A percentile compares a stretch with the other conserved stretches of the same genome.
Evolutionary conservation across 768 basidiomycete genomes (phyloP).

Genomic region (Porphyrellus cyaneotinctus): DNA sequence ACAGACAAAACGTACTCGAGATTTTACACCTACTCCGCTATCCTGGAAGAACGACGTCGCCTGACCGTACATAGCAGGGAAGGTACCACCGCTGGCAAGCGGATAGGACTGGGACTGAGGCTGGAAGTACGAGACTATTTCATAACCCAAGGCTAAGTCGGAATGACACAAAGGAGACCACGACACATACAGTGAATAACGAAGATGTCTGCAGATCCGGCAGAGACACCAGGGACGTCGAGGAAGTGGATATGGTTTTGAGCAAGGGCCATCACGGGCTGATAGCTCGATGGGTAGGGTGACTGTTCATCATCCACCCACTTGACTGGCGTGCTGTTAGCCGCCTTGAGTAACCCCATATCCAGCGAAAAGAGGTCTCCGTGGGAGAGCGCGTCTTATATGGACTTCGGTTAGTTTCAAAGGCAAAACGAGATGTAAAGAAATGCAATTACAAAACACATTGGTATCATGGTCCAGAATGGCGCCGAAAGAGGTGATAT

Average conservation of each 20-base stretch:
- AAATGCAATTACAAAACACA: constrained; percentile 57
- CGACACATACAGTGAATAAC: constrained; percentile 79
- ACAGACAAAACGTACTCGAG: neutral
- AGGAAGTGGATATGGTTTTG: constrained; percentile 88
- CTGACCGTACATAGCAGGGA: constrained; percentile 68
- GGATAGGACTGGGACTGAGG: constrained; percentile 60
- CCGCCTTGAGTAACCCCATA: constrained; percentile 59
- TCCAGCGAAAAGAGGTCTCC: constrained; percentile 66
- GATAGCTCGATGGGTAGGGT: constrained; percentile 55
- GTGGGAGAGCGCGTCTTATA: constrained; percentile 63
- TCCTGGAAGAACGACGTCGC: constrained; percentile 66
- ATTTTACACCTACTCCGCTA: constrained; percentile 39
- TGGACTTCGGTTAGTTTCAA: constrained; percentile 6
- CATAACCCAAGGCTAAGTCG: neutral
- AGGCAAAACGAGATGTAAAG: neutral
- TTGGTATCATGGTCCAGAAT: constrained; percentile 96
- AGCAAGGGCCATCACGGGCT: constrained; percentile 75
- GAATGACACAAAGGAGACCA: neutral
- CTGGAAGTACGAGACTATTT: constrained; percentile 74
- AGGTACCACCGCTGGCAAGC: constrained; percentile 39
- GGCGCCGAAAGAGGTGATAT: constrained; percentile 59
- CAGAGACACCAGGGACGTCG: constrained; percentile 58
- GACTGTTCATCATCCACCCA: constrained; percentile 64
- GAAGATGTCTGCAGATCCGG: constrained; percentile 73
- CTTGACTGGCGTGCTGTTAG: constrained; percentile 50